Percentiles rank a stretch among this genome's conserved stretches.
Conservation (phyloP, 768 basidiomycete genomes). For the Termitomyces sp. region DNA sequence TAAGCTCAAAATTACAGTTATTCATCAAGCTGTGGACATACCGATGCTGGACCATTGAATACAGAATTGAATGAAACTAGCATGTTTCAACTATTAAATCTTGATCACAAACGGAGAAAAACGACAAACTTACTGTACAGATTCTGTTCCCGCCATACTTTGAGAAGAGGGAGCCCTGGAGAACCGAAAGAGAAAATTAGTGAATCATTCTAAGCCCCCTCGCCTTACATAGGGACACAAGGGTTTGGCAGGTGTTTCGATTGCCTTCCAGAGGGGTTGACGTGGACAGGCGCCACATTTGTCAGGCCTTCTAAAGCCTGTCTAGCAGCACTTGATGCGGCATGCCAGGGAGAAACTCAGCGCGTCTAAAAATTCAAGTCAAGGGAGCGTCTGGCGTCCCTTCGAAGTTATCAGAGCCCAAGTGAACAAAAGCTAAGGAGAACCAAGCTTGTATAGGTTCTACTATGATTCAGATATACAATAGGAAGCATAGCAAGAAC, state of each 20-base stretch:
- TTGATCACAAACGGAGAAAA: not conserved
- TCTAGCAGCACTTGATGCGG: not conserved
- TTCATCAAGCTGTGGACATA: not conserved
- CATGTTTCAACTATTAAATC: not conserved
- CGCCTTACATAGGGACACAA: not conserved
- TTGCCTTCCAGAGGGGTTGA: not conserved
- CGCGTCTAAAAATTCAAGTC: not conserved
- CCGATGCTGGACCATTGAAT: constrained; percentile 16
- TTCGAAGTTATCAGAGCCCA: not conserved
- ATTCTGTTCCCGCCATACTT: not conserved
- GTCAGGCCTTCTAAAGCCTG: not conserved
- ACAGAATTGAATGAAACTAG: constrained; percentile 10
- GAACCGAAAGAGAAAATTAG: not conserved
- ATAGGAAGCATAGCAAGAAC: not conserved
- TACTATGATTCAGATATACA: not conserved
- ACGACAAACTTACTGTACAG: not conserved
- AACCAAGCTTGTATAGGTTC: no score
- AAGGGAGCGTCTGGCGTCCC: no score
- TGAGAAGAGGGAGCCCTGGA: not conserved
- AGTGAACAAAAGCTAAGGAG: no score
- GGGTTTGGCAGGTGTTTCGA: not conserved
- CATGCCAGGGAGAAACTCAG: not conserved
- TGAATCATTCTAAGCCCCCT: not conserved
- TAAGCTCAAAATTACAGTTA: no score
- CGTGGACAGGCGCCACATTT: not conserved